Base-by-base conservation (phyloP, 352 stramenopile species). In the Pythium myriotylum region DNA sequence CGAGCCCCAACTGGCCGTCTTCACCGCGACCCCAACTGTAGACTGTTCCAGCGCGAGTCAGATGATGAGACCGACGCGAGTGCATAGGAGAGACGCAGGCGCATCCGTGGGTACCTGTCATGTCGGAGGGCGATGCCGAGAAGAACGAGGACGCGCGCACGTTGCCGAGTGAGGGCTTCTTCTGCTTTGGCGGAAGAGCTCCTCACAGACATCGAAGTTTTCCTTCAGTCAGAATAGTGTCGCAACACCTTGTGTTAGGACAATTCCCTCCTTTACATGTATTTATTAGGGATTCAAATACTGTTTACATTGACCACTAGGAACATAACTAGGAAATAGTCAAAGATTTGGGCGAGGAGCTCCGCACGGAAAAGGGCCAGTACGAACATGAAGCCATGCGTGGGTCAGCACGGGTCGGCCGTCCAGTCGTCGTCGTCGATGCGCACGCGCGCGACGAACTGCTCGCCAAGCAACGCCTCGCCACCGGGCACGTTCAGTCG, bases 381-480 rank as follows among this genome's bases (percentile, higher is more conserved):
- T 49, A 54, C 19, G 22, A 57, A 47, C 10, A 45, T 47, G 45
- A 10, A 47, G 6, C 42, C 27, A 62, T 54, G 29, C 29, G 29
- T 40, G 22, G 35, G 17, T 72, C 62, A 88, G 60, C 83, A 92
- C 32, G 74, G 41, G 9, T 89, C 76, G 39, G 63, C 75, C 24
- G 61, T 77, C 54, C 88, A 95, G 65, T 98, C 94, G 65, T 98
- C 84, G 67, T 98, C 94, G 62, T 98, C 94, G 56, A 98, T 98
- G 27, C 93, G 80, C 26, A 98, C 81, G 0, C 70, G 70, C 1
- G 91, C 74, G n/a, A 94, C 51, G 61, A 94, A 98, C 57, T 92
- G 73, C 65, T 98, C 88, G 20, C 96, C 95, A 16, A 94, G 67
- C 22, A 98, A 65, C 5, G 82, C 71, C 19, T 94, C 89, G 3